A percentile compares a stretch with the other conserved stretches of the same genome.
These are phyloP conservation scores for Epichloe brachyelytri DNA, from an alignment of 2,329 filamentous ascomycete genomes.

Conservation along the genomic window DNA sequence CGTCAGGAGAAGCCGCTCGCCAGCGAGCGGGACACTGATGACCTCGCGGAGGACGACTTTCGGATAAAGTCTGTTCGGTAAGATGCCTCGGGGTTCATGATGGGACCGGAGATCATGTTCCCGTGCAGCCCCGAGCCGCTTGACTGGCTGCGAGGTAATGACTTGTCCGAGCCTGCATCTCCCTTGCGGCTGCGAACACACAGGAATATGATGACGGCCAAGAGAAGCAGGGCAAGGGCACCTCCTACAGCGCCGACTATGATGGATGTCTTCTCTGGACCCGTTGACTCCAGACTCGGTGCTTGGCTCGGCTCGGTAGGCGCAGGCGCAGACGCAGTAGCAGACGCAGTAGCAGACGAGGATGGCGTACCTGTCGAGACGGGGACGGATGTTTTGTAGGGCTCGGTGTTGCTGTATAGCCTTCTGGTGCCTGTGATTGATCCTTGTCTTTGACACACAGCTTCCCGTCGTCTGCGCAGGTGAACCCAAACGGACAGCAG, in stretches of 20 bases:
- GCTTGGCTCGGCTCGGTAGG: constrained; percentile 6
- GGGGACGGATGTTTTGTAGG: constrained; percentile 9
- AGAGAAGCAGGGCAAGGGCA: constrained; percentile 27
- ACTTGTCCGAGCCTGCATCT: constrained; percentile 8
- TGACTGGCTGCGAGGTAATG: constrained; percentile 9
- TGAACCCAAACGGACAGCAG: constrained; percentile 67
- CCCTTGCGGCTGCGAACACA: constrained; percentile 21
- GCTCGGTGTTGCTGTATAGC: constrained; percentile 9
- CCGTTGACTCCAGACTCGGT: constrained; percentile 7
- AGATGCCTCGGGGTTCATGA: constrained; percentile 27
- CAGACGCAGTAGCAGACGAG: constrained; percentile 2
- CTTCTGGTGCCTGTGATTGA: constrained; percentile 29
- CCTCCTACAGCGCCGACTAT: constrained; percentile 37
- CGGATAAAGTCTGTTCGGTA: constrained; percentile 42
- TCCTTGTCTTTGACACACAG: constrained; percentile 40
- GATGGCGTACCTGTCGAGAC: neutral
- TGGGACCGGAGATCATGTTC: constrained; percentile 45
- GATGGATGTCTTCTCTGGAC: constrained; percentile 24
- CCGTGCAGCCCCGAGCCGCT: constrained; percentile 12
- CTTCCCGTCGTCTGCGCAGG: constrained; percentile 35
- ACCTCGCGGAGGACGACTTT: constrained; percentile 15
- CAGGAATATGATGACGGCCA: constrained; percentile 27
- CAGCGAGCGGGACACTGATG: constrained; percentile 6
- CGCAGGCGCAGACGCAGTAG: neutral
- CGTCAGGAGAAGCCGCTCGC: neutral